Base-by-base conservation (phyloP, 371 early-diverging fungal species). In the Thermomucor indicae-seudaticae region DNA sequence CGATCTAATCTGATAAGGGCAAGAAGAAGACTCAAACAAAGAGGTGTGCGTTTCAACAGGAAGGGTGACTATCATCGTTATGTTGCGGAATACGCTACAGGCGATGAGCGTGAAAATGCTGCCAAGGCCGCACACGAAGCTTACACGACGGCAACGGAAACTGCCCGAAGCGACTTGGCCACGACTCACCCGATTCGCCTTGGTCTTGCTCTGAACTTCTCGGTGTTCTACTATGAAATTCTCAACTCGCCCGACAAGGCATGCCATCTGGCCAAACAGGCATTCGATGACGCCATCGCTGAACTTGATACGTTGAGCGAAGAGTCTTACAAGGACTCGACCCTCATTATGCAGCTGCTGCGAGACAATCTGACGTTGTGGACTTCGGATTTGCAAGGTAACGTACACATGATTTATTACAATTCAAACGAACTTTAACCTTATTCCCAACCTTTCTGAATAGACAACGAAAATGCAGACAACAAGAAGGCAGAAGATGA, bases 1-100 rank as follows among this genome's bases (percentile, higher is more conserved):
- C n/a, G n/a, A n/a, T n/a, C n/a, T n/a, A n/a, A n/a, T n/a, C n/a
- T n/a, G n/a, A n/a, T n/a, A n/a, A n/a, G n/a, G 29, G 14, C 16
- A 45, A 14, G 16, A 35, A 3, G 49, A n/a, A 19, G 38, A 14
- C n/a, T 24, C 23, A 19, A 17, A 10, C 17, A 40, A 20, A 12
- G 6, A 10, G 12, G 10, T 14, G 8, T 47, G 27, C 32, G 25
- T n/a, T 28, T 22, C 51, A 51, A 54, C 56, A 87, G 88, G 88
- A 98, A 94, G 88, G 99, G 99, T 51, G 99, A 99, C 74, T 99
- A 99, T 83, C 93, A 93, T 84, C 92, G 99, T 65, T 99, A 99
- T 76, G 88, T 98, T 51, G 99, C 99, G 55, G 99, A 99, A 80
- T 97, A 98, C 71, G 81, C 91, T 60, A 72, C 82, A 34, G 92